Evolutionary conservation across 2,329 filamentous ascomycete species (phyloP).

Genomic region (Ophiobolus disseminans): DNA sequence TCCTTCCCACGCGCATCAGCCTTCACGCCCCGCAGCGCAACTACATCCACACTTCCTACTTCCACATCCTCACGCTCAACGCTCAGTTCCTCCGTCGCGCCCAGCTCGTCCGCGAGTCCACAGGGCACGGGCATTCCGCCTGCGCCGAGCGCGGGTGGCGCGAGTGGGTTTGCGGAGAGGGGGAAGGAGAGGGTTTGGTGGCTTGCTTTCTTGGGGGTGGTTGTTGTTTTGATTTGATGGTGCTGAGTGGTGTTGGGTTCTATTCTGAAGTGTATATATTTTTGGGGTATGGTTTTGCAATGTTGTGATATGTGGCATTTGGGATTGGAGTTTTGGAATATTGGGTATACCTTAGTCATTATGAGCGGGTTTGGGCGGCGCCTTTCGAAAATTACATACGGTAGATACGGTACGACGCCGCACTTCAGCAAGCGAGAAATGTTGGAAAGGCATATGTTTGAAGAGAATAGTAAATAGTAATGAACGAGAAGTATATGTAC

Average conservation of each 20-base stretch:
- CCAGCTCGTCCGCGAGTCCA: slow-evolving; percentile 17
- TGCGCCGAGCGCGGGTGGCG: slow-evolving; percentile 34
- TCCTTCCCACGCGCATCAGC: slow-evolving; percentile 3
- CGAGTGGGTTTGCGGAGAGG: slow-evolving; percentile 9
- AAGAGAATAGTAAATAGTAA: too few species aligned
- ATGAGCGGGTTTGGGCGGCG: not conserved
- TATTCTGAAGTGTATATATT: slow-evolving; percentile 1
- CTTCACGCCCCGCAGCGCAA: slow-evolving; percentile 3
- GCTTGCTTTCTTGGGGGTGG: slow-evolving; percentile 33
- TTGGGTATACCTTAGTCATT: slow-evolving; percentile 4
- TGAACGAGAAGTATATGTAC: too few species aligned
- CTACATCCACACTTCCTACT: slow-evolving; percentile 4
- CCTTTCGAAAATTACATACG: too few species aligned
- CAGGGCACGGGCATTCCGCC: slow-evolving; percentile 30
- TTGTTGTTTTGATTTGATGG: slow-evolving; percentile 19
- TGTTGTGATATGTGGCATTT: not conserved
- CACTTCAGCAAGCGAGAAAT: too few species aligned
- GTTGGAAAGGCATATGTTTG: too few species aligned
- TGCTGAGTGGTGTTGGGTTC: not conserved
- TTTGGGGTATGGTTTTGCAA: not conserved
- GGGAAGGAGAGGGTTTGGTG: slow-evolving; percentile 42
- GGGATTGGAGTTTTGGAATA: not conserved
- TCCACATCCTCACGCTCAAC: slow-evolving; percentile 17
- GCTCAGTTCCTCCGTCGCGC: slow-evolving; percentile 17
- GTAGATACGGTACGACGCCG: too few species aligned